Conservation (phyloP, 768 basidiomycete genomes). For the Mycena haematopus region DNA sequence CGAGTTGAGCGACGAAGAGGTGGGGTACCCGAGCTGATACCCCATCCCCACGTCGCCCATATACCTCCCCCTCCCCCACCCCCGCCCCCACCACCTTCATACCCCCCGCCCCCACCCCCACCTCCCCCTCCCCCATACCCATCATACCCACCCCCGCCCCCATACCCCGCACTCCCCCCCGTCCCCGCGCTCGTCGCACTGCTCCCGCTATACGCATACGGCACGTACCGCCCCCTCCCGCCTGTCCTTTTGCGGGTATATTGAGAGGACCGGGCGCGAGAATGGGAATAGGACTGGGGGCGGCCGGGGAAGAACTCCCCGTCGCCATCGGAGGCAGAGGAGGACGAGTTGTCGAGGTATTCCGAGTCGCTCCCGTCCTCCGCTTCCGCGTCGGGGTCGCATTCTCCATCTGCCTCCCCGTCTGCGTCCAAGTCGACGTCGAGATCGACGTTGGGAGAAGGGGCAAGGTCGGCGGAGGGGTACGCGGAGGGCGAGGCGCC, state of each 20-base stretch:
- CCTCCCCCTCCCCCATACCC: not conserved
- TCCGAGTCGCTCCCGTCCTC: conserved; percentile 31
- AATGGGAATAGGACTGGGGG: no score
- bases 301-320: conserved; percentile 33
- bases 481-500: not conserved
- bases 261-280: no score
- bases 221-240: conserved; percentile 16
- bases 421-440: conserved; percentile 4
- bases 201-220: conserved; percentile 15
- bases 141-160: not conserved
- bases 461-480: not conserved
- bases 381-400: not conserved
- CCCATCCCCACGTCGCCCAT: no score
- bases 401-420: not conserved
- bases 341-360: conserved; percentile 32
- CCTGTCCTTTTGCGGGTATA: not conserved
- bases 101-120: not conserved
- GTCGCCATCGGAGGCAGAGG: conserved; percentile 28
- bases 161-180: not conserved
- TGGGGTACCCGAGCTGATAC: no score
- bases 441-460: not conserved
- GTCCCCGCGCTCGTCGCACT: not conserved
- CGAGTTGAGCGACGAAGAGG: no score
- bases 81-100: not conserved
- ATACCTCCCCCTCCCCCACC: no score